These are phyloP conservation scores for Penicillium griseofulvum DNA, from an alignment of 2,329 filamentous ascomycete genomes.

Conservation along the genomic window DNA sequence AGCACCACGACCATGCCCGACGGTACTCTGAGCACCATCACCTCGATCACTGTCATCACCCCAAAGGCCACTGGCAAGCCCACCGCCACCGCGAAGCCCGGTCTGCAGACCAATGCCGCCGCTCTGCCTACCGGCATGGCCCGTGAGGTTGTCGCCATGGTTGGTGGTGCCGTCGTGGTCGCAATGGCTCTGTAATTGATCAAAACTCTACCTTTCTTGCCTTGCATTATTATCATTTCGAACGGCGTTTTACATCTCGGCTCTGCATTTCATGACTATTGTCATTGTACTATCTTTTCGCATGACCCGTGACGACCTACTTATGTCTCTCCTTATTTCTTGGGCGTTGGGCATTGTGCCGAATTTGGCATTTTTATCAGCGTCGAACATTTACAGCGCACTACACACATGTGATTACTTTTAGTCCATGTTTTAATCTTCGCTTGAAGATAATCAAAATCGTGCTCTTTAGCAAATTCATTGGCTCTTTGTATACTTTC, in stretches of 20 bases:
- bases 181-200: constrained; percentile 38
- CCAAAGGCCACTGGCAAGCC: constrained; percentile 26
- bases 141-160: constrained; percentile 38
- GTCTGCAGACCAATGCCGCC: constrained; percentile 41
- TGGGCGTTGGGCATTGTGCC: not conserved
- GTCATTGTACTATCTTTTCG: constrained; percentile 23
- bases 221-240: not conserved
- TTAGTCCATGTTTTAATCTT: constrained; percentile 3
- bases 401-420: constrained; percentile 11
- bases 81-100: constrained; percentile 28
- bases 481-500: not conserved
- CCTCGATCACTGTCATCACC: constrained; percentile 46
- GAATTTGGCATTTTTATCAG: not conserved
- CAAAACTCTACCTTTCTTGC: not conserved
- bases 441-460: constrained; percentile 5
- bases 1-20: constrained; percentile 44
- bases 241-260: constrained; percentile 10
- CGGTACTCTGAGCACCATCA: constrained; percentile 44
- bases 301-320: constrained; percentile 19
- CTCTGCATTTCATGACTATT: constrained; percentile 13
- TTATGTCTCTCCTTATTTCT: constrained; percentile 20
- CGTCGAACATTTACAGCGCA: constrained; percentile 3
- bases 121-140: constrained; percentile 27
- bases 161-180: constrained; percentile 43
- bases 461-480: not conserved